Evolutionary conservation across 768 basidiomycete species (phyloP), one percentile per base, ranked within the genome.

Genomic region (Gelatoporia subvermispora): DNA sequence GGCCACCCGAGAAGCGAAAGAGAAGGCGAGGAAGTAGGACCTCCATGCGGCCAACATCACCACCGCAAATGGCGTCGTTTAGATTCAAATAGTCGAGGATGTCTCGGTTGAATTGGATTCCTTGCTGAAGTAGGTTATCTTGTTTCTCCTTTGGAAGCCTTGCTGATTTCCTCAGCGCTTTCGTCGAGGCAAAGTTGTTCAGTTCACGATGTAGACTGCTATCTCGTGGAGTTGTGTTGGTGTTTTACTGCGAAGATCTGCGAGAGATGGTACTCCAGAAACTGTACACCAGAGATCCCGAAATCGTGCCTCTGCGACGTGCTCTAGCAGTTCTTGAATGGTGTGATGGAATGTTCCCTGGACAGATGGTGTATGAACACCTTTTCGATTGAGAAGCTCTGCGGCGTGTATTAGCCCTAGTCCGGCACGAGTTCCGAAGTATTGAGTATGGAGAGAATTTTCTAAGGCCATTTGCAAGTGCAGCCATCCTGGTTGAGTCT

Each of bases 381-480:
- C 58, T 24, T 59, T 58, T 5, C 58, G 51, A 20, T 62, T 45
- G 1, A 65, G 52, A 3, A 58, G 8, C 7, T 52, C 57, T 34
- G 61, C 55, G 2, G 54, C 61, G 11, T 59, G 55, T 21, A 47
- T 44, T 2, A 65, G 56, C 1, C 62, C 61, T 8, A n/a, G 16
- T 0, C 53, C 54, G 2, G 45, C 39, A 21, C 22, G 25, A 1
- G 68, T 69, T 0, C 68, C 69, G 3, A 66, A 58, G 51, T 72
- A 75, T 45, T 75, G 73, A 36, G 68, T 65, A 47, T 75, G 68
- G 0, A 76, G 40, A 0, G 72, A 71, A 48, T n/a, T n/a, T n/a
- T n/a, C n/a, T n/a, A n/a, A n/a, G n/a, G n/a, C n/a, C n/a, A n/a
- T n/a, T n/a, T n/a, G n/a, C n/a, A n/a, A n/a, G 46, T 77, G 73